Conservation (phyloP, 2,329 filamentous ascomycete genomes). For the Fusarium compactum region DNA sequence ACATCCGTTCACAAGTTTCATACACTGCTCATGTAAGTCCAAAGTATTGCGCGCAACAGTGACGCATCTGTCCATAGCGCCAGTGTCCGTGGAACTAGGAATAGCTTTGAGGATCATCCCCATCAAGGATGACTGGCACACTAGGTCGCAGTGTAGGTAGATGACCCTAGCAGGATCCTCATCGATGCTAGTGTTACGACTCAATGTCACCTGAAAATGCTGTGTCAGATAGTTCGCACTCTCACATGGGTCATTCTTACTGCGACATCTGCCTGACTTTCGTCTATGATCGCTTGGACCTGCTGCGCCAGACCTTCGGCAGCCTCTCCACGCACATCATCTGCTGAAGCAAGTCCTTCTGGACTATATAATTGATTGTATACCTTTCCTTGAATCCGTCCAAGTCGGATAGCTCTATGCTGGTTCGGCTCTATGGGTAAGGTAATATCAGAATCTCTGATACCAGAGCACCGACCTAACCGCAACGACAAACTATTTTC, state of each 20-base stretch:
- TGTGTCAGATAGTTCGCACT: background rate
- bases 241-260: background rate
- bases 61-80: conserved; percentile 45
- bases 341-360: background rate
- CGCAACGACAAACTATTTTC: conserved; percentile 55
- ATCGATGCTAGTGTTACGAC: background rate
- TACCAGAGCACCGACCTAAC: conserved; percentile 50
- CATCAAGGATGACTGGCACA: conserved; percentile 52
- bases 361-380: conserved; percentile 53
- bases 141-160: conserved; percentile 51
- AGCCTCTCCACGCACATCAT: background rate
- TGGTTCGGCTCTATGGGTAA: conserved; percentile 32
- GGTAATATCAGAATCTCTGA: conserved; percentile 51
- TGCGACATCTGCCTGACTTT: conserved; percentile 17
- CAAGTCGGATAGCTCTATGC: conserved; percentile 33
- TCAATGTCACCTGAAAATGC: conserved; percentile 9
- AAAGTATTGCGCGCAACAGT: conserved; percentile 50
- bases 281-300: conserved; percentile 25
- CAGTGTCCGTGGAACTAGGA: background rate
- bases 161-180: conserved; percentile 46
- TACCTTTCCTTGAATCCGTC: conserved; percentile 49
- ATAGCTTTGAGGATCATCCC: conserved; percentile 51
- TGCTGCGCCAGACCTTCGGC: conserved; percentile 12
- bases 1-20: conserved; percentile 42
- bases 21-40: conserved; percentile 52